Evolutionary conservation across 352 stramenopile species (phyloP).

Genomic region (Globisporangium viniferum): DNA sequence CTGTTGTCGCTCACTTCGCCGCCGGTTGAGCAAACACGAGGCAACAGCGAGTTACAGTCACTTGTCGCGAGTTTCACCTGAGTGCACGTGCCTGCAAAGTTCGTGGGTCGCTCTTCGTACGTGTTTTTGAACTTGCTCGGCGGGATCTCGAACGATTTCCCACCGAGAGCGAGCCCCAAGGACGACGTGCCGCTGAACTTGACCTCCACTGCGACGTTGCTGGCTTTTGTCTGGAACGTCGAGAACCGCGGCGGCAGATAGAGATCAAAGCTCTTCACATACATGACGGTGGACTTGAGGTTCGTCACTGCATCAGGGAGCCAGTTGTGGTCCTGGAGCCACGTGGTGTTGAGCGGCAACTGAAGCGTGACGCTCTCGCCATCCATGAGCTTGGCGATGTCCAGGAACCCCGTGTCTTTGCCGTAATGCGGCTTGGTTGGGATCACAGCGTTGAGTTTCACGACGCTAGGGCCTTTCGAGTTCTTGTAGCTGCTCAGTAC

Average conservation of each 20-base stretch:
- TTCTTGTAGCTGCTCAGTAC: slow-evolving; percentile 4
- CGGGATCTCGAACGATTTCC: slow-evolving; percentile 5
- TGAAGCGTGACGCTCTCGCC: neutral
- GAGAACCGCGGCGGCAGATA: slow-evolving; percentile 2
- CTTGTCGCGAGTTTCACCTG: neutral
- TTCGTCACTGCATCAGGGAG: neutral
- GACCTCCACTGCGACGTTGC: neutral
- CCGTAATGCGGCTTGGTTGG: slow-evolving; percentile 3
- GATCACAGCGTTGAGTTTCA: neutral
- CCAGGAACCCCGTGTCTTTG: slow-evolving; percentile 4
- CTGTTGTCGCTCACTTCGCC: neutral
- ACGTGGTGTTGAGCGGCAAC: slow-evolving; percentile 2
- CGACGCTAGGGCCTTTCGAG: neutral
- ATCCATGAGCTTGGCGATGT: slow-evolving; percentile 5
- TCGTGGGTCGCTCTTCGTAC: neutral
- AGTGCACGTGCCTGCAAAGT: neutral
- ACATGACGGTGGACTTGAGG: neutral
- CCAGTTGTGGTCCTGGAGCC: slow-evolving; percentile 1
- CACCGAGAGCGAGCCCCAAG: neutral
- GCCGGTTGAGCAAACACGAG: neutral
- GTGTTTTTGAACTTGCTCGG: slow-evolving; percentile 5
- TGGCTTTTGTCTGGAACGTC: neutral
- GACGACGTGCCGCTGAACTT: slow-evolving; percentile 5
- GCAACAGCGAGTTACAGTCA: neutral
- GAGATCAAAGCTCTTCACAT: slow-evolving; percentile 4